These are phyloP conservation scores for Coriolopsis trogii DNA, from an alignment of 1,284 basidiomycete species.

Conservation along the genomic window DNA sequence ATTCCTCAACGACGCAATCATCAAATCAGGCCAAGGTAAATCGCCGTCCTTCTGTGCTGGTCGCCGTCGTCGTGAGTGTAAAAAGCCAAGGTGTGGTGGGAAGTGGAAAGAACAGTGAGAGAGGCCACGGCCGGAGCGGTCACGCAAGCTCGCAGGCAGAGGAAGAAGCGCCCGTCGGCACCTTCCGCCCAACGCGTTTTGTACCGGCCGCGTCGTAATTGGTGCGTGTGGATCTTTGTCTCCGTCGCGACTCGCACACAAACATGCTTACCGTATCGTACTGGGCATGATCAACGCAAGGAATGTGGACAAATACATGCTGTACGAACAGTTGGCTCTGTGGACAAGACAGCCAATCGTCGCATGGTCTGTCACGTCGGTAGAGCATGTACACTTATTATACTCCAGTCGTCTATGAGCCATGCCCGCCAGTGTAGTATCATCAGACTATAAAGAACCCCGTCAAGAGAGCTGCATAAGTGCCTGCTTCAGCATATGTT, in stretches of 20 bases:
- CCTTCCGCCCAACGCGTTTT: neutral
- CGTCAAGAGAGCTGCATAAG: slow-evolving; percentile 3
- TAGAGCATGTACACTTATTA: neutral
- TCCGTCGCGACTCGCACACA: no score
- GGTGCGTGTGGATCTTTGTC: no score
- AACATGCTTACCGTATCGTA: no score
- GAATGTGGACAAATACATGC: no score
- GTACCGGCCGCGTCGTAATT: neutral
- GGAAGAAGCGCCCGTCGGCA: slow-evolving; percentile 9
- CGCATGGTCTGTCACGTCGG: no score
- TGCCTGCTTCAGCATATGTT: slow-evolving; percentile 7
- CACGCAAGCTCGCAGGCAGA: slow-evolving; percentile 16
- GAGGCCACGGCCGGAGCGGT: slow-evolving; percentile 8
- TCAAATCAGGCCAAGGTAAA: slow-evolving; percentile 20
- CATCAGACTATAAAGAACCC: neutral
- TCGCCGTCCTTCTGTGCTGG: neutral
- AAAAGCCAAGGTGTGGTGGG: neutral
- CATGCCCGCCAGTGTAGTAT: neutral
- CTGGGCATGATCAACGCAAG: no score
- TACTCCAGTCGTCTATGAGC: neutral
- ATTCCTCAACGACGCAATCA: slow-evolving; percentile 39
- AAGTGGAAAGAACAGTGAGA: slow-evolving; percentile 6
- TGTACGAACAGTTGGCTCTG: no score
- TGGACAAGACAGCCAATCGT: neutral
- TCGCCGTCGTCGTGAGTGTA: neutral